Evolutionary conservation across 208 protist genomes (phyloP).

Genomic region (Leptomonas seymouri): DNA sequence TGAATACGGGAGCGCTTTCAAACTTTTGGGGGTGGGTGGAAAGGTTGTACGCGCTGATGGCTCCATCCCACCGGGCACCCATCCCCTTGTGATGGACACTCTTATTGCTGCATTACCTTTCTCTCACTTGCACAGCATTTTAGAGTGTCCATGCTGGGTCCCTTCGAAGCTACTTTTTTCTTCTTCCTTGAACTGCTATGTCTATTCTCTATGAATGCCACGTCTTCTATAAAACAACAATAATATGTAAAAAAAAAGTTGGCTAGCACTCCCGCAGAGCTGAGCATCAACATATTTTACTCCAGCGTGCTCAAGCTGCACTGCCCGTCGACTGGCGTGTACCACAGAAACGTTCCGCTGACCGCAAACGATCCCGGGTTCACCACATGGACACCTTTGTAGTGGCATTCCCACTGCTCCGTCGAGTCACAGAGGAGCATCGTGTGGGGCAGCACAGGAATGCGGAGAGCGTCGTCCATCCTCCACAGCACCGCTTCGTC

Average conservation of each 20-base stretch:
- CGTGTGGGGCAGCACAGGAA: conserved; percentile 78
- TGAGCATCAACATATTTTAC: not conserved
- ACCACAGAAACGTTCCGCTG: conserved; percentile 85
- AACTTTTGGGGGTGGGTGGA: too few species aligned
- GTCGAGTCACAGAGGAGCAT: conserved; percentile 89
- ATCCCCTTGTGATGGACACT: too few species aligned
- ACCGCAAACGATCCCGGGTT: conserved; percentile 88
- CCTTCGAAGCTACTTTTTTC: not conserved
- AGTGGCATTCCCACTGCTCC: conserved; percentile 89
- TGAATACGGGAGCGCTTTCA: too few species aligned
- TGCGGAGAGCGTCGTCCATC: conserved; percentile 70
- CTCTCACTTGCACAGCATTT: not conserved
- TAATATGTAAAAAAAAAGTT: not conserved
- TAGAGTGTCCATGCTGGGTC: too few species aligned
- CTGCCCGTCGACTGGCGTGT: conserved; percentile 86
- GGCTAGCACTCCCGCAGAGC: not conserved
- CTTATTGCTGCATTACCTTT: not conserved
- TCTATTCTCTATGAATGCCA: not conserved
- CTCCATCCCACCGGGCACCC: too few species aligned
- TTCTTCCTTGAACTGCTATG: not conserved
- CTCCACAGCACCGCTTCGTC: conserved; percentile 72
- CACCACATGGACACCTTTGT: conserved; percentile 81
- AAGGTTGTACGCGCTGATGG: too few species aligned
- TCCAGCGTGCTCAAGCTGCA: conserved; percentile 82
- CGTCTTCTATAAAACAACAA: not conserved